Evolutionary conservation across 164 flowering plant species (phyloP).

Genomic region (Magnolia changhungtana): DNA sequence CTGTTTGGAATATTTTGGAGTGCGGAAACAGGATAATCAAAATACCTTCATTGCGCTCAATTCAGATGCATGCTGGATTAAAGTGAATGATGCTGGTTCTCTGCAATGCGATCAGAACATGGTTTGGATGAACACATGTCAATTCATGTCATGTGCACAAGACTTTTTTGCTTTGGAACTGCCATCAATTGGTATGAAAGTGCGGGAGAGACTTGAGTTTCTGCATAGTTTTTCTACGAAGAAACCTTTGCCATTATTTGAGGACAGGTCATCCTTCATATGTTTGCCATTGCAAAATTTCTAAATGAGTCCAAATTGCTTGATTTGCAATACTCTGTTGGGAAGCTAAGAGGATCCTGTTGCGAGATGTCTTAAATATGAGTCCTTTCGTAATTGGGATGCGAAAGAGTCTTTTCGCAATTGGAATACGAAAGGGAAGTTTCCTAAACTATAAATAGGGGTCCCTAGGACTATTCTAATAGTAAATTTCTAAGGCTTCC

Average conservation of each 20-base stretch:
- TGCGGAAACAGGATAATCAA: conserved; percentile 21
- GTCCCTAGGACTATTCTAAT: no score
- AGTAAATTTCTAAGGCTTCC: no score
- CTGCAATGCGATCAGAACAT: conserved; percentile 18
- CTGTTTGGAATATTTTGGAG: conserved; percentile 56
- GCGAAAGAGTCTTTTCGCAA: no score
- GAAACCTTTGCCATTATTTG: conserved; percentile 21
- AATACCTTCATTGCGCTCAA: conserved; percentile 28
- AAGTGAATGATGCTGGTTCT: conserved; percentile 18
- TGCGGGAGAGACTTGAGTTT: conserved; percentile 35
- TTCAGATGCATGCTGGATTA: conserved; percentile 49
- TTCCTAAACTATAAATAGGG: no score
- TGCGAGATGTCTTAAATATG: no score
- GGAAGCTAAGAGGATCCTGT: conserved; percentile 22
- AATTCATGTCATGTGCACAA: conserved; percentile 31
- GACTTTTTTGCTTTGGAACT: conserved; percentile 38
- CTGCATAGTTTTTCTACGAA: conserved; percentile 17
- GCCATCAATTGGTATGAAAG: conserved; percentile 30
- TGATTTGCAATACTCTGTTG: conserved; percentile 2
- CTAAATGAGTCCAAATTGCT: conserved; percentile 25
- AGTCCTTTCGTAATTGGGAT: no score
- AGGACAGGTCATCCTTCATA: conserved; percentile 19
- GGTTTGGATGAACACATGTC: conserved; percentile 25
- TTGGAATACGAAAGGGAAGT: no score
- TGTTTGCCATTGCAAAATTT: conserved; percentile 32